Conservation (phyloP, 2,329 filamentous ascomycete species). For the Alternaria arborescens region DNA sequence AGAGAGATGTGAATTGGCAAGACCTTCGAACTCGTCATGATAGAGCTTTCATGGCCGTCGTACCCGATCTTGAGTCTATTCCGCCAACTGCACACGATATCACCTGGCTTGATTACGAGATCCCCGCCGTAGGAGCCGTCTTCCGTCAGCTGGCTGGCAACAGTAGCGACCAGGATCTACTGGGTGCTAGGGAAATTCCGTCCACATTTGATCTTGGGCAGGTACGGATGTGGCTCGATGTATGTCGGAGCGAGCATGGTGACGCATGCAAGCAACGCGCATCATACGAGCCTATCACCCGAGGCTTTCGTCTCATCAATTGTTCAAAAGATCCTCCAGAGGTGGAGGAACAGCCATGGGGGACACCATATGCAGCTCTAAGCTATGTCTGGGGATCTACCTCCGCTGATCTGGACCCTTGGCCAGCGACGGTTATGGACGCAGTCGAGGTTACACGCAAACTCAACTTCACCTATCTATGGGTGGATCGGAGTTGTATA, state of each 20-base stretch:
- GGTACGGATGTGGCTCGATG: conserved; percentile 8
- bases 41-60: conserved; percentile 22
- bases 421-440: conserved; percentile 18
- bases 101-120: conserved; percentile 18
- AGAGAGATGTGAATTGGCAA: not conserved
- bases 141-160: conserved; percentile 4
- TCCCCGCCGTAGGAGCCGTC: conserved; percentile 16
- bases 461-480: conserved; percentile 13
- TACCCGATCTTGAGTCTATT: conserved; percentile 16
- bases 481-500: conserved; percentile 21
- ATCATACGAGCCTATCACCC: conserved; percentile 8
- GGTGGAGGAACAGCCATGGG: conserved; percentile 18
- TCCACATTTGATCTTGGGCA: conserved; percentile 1
- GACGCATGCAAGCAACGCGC: conserved; percentile 12
- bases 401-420: not conserved
- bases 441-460: conserved; percentile 12
- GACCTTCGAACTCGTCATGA: conserved; percentile 1
- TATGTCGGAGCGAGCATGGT: conserved; percentile 11
- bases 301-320: conserved; percentile 21
- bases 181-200: not conserved
- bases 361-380: conserved; percentile 18
- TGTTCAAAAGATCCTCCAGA: conserved; percentile 10
- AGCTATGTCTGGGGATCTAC: conserved; percentile 27
- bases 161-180: not conserved
- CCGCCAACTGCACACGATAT: conserved; percentile 10